These are phyloP conservation scores for Paracoccidioides lutzii DNA, from an alignment of 2,329 filamentous ascomycete species.

Conservation along the genomic window DNA sequence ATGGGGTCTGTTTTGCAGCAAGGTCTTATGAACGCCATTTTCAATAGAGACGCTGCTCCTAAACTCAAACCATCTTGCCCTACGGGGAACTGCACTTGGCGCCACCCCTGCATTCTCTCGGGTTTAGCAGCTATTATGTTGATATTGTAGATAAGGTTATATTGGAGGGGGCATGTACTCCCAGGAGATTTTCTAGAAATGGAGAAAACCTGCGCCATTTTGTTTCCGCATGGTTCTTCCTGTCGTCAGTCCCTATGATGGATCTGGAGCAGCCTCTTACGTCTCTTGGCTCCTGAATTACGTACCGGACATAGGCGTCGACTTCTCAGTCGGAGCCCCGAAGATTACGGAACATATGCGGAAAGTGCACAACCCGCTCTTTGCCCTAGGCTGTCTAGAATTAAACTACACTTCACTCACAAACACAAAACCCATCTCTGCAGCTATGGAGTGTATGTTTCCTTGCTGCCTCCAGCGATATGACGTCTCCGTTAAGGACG, in stretches of 20 bases:
- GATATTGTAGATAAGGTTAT: neutral
- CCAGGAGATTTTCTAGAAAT: neutral
- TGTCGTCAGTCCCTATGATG: neutral
- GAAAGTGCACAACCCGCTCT: neutral
- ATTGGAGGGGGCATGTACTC: neutral
- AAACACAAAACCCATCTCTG: neutral
- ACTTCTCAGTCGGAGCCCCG: neutral
- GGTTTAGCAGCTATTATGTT: neutral
- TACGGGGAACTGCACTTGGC: neutral
- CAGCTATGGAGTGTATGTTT: neutral
- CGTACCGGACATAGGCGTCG: neutral
- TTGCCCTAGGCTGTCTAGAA: neutral
- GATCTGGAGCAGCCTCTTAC: neutral
- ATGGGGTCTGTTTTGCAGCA: neutral
- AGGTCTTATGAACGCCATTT: slow-evolving; percentile 1
- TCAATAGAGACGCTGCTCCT: neutral
- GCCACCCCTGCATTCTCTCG: neutral
- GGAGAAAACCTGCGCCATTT: slow-evolving; percentile 1
- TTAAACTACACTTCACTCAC: neutral
- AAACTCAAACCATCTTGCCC: neutral
- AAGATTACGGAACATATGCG: neutral
- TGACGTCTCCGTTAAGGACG: neutral
- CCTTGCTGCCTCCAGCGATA: neutral
- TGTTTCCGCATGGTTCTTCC: neutral
- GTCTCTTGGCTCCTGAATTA: slow-evolving; percentile 1